Base-by-base conservation (phyloP, 306 rosid genomes). In the Vigna nakashimae region DNA sequence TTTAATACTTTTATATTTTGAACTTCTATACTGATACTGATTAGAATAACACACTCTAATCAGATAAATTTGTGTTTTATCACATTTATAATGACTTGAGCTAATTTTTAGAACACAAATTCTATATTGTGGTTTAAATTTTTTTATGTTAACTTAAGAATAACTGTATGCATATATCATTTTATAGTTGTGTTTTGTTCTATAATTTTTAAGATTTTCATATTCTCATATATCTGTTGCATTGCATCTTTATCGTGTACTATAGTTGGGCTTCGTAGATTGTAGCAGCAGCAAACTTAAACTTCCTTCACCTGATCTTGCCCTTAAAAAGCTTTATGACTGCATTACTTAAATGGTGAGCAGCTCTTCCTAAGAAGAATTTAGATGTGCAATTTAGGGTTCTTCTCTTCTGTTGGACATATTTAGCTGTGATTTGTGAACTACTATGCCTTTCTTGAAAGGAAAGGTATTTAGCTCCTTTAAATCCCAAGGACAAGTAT, bases 381-480 rank as follows among this genome's bases (percentile, higher is more conserved):
- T 76, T 28, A 18, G 72, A 4, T 6, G 42, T 75, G 48, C 59
- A 50, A 6, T 15, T 50, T 43, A 42, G 71, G 64, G 52, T 57
- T 46, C 38, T 34, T 10, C 24, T 62, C 36, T 36, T 26, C 20
- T 48, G 63, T 63, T 71, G 70, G 40, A 59, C 58, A 62, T 62
- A 48, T 62, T 6, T 65, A 53, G 36, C 32, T 22, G 17, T 65
- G 71, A 50, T 32, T 52, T 14, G 62, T 82, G 51, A 51, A 45
- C 4, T 75, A 16, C 68, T 69, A 43, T 32, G 48, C 40, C 71
- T 60, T 69, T 81, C 57, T 56, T 67, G 36, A 74, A 46, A 55
- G 70, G 75, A 66, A 58, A 59, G 16, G 64, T 57, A n/a, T 74
- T 16, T 55, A 46, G 18, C 50, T 13, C 38, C 49, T 3, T 24